Base-by-base conservation (phyloP, 1,139 yeast genomes). In the Candida gigantensis region DNA sequence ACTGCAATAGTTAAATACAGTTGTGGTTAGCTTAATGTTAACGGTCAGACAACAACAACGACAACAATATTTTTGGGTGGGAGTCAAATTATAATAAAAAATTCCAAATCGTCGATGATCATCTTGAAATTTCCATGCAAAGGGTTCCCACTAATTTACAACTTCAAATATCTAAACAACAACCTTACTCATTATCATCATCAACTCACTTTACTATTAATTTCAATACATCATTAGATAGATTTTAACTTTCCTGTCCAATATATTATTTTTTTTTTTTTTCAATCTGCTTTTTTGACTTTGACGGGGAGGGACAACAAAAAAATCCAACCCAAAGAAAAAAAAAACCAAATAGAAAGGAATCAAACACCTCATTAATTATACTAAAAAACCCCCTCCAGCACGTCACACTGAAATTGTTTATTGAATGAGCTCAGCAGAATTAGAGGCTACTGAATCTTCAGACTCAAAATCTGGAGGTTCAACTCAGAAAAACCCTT, bases 401-500 rank as follows among this genome's bases (percentile, higher is more conserved):
- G n/a, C 23, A 20, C 8, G 6, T 9, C 8, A n/a, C n/a, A 23
- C 12, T 23, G 13, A 23, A 10, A 3, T n/a, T 10, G 6, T 12
- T n/a, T 25, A 12, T 15, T 25, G 24, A 10, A 37, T 39, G 42
- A 39, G 39, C 28, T 39, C 42, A 13, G 30, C 37, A 18, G 36
- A 34, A 16, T 24, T 37, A 33, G 40, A 37, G 16, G n/a, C 32
- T 1, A 33, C 28, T 11, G 21, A 30, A 11, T 16, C 37, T 17
- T 23, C 39, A 11, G 30, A 27, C 21, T 26, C 38, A 8, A 34
- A 34, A 17, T 28, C 39, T 10, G 37, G 36, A 14, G 24, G 35
- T 10, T 14, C 34, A 3, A 24, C 36, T 38, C 47, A 41, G 16
- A 57, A 57, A 40, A 50, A 44, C 35, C 50, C 46, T 42, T 54